Evolutionary conservation across 2,329 filamentous ascomycete genomes (phyloP).

Genomic region (Colletotrichum nymphaeae): DNA sequence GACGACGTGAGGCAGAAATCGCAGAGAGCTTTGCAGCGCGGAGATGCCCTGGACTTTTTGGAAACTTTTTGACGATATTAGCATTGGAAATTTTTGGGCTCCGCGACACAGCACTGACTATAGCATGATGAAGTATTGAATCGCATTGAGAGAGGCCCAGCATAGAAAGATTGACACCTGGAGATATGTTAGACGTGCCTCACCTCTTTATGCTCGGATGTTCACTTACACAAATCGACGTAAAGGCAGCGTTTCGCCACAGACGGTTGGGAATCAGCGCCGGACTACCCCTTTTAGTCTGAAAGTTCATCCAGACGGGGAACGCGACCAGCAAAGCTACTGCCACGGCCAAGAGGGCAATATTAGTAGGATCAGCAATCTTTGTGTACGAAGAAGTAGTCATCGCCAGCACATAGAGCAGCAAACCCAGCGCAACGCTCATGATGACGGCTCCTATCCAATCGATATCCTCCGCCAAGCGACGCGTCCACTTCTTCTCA

Average conservation of each 20-base stretch:
- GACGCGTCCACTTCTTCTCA: slow-evolving; percentile 41
- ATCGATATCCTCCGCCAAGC: slow-evolving; percentile 57
- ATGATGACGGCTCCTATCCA: slow-evolving; percentile 62
- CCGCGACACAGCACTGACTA: slow-evolving; percentile 48
- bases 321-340: slow-evolving; percentile 60
- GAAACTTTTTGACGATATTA: slow-evolving; percentile 49
- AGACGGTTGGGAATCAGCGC: slow-evolving; percentile 71
- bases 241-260: slow-evolving; percentile 67
- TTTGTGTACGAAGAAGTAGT: slow-evolving; percentile 51
- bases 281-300: slow-evolving; percentile 57
- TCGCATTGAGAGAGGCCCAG: slow-evolving; percentile 57
- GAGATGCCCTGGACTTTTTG: slow-evolving; percentile 59
- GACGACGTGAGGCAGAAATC: slow-evolving; percentile 59
- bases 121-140: slow-evolving; percentile 60
- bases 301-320: slow-evolving; percentile 64
- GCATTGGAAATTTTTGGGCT: neutral
- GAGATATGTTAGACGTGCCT: neutral
- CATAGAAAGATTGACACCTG: slow-evolving; percentile 57
- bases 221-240: slow-evolving; percentile 56
- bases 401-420: slow-evolving; percentile 63
- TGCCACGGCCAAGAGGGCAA: slow-evolving; percentile 56
- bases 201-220: too few species aligned
- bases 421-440: slow-evolving; percentile 56
- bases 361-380: slow-evolving; percentile 53
- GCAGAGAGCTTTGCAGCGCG: slow-evolving; percentile 57